phyloP scores from a whole-genome alignment of 2,329 filamentous ascomycete species.

The Fusarium begoniae region DNA sequence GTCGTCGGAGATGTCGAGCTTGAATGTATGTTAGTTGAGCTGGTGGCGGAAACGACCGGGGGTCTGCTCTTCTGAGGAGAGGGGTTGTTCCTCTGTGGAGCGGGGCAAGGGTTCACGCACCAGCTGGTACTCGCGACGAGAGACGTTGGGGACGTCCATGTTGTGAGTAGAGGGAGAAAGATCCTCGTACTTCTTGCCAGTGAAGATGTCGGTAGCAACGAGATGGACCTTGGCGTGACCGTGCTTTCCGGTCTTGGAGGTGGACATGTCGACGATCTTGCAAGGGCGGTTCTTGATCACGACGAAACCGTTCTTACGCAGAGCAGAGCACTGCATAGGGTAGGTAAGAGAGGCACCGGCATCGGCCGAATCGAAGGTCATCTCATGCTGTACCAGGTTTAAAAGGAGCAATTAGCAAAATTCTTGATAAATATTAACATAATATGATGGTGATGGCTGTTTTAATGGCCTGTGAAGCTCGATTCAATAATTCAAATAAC shows the following conservation, averaged over 20 bases:
- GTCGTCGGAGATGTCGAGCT: slow-evolving; percentile 95
- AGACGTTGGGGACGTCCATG: slow-evolving; percentile 97
- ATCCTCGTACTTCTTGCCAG: slow-evolving; percentile 99
- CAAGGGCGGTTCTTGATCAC: slow-evolving; percentile 98
- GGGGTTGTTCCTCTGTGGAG: slow-evolving; percentile 34
- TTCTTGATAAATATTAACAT: background rate
- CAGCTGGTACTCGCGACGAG: slow-evolving; percentile 90
- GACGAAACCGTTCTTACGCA: slow-evolving; percentile 99
- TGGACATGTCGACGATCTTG: slow-evolving; percentile 99
- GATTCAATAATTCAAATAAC: slow-evolving; percentile 18
- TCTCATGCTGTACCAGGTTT: slow-evolving; percentile 64
- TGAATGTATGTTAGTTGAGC: slow-evolving; percentile 31
- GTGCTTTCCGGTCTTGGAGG: slow-evolving; percentile 99
- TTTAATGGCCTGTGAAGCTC: slow-evolving; percentile 23
- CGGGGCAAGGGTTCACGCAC: slow-evolving; percentile 66
- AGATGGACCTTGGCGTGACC: slow-evolving; percentile 99
- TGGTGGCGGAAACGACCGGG: slow-evolving; percentile 2
- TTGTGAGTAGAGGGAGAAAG: slow-evolving; percentile 97
- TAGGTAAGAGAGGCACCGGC: slow-evolving; percentile 94
- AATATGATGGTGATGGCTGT: slow-evolving; percentile 2
- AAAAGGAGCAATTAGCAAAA: slow-evolving; percentile 38
- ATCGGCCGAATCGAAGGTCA: slow-evolving; percentile 89
- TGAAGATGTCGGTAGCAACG: slow-evolving; percentile 99
- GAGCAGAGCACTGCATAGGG: slow-evolving; percentile 99
- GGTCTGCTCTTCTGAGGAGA: slow-evolving; percentile 20